These are phyloP conservation scores for Cryptococcus jaspeensis DNA, from an alignment of 1,284 basidiomycete species.

Conservation along the genomic window DNA sequence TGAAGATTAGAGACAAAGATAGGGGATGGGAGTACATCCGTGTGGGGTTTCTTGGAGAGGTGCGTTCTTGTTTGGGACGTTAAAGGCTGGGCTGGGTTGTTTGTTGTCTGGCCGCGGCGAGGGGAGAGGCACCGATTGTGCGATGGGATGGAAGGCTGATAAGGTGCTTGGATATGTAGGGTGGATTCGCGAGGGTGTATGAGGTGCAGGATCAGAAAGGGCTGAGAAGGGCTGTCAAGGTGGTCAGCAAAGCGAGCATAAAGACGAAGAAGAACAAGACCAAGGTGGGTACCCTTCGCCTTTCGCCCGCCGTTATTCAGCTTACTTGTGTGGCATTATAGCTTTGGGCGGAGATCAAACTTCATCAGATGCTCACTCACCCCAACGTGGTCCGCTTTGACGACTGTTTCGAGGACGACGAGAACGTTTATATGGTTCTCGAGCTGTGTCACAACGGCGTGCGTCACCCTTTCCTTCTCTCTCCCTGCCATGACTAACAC, in stretches of 20 bases:
- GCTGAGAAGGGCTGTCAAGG: conserved; percentile 75
- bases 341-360: conserved; percentile 99
- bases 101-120: background rate
- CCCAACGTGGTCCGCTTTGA: conserved; percentile 90
- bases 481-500: background rate
- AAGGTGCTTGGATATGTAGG: conserved; percentile 54
- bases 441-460: conserved; percentile 86
- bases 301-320: no score
- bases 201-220: conserved; percentile 72
- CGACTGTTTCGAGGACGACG: conserved; percentile 92
- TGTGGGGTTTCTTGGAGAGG: conserved; percentile 82
- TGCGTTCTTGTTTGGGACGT: conserved; percentile 48
- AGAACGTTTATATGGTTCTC: conserved; percentile 96
- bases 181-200: conserved; percentile 87
- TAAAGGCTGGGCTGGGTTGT: background rate
- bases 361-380: conserved; percentile 86
- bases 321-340: no score
- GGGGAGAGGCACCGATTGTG: background rate
- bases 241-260: conserved; percentile 77
- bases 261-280: conserved; percentile 90
- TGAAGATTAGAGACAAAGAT: conserved; percentile 67
- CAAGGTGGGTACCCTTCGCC: conserved; percentile 62
- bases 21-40: conserved; percentile 63
- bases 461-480: conserved; percentile 23
- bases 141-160: background rate